Evolutionary conservation across 2,329 filamentous ascomycete genomes (phyloP), one percentile per base, ranked within the genome.

Genomic region (Didymella pomorum): DNA sequence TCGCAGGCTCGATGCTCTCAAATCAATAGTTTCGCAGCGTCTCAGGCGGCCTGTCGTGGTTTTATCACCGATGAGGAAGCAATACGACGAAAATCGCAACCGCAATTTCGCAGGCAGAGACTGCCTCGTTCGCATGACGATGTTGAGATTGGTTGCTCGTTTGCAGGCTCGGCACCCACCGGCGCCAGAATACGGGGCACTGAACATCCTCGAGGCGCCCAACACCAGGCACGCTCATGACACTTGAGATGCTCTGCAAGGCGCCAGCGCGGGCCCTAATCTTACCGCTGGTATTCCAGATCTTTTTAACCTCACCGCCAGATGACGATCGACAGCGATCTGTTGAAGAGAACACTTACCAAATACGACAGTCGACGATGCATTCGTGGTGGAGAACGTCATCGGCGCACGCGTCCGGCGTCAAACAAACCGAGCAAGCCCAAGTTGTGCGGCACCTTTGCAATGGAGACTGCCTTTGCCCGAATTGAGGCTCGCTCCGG

Each of bases 11-110:
- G 25, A 28, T 44, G 37, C 31, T 54, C 41, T 31, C 31, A 41
- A 64, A 60, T 65, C 63, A 43, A 67, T 65, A 64, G 64, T 57
- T 44, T 42, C 5, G 48, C 47, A 26, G 26, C 20, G 31, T 44
- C 29, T 56, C 29, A 56, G 47, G 52, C 47, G 47, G 55, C 50
- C 44, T 35, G 61, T 25, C 46, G 29, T 39, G 20, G 33, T 20
- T 52, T 49, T 25, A 45, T 41, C 33, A 41, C 56, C 26, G 50
- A 56, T 18, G 29, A 29, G 39, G 39, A 42, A 45, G 18, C 11
- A 48, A 62, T 42, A 28, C 33, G 53, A 52, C 45, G 47, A 43
- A 46, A 56, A 47, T 29, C n/a, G 46, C 54, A 51, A 23, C 12
- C 44, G 57, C 52, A 66, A 69, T 67, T 51, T 61, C 58, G 18